Percentiles rank a stretch among this genome's conserved stretches.
Evolutionary conservation across 257 asterid species (phyloP).

Genomic region (Henckelia pumila): DNA sequence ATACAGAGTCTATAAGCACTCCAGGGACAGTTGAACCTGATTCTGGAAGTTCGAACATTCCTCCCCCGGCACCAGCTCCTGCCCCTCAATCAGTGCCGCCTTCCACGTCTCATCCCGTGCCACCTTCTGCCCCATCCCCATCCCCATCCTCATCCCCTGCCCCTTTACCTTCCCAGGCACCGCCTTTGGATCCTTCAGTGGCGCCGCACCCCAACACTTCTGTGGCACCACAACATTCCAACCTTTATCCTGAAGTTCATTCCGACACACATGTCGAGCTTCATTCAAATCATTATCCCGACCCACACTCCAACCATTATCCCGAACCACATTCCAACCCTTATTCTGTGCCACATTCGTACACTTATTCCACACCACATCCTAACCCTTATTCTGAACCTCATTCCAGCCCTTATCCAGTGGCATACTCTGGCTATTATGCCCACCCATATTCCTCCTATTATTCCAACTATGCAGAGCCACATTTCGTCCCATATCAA

Average conservation of each 20-base stretch:
- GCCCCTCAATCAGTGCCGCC: constrained; percentile 8
- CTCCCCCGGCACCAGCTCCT: neutral
- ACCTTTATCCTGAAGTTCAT: neutral
- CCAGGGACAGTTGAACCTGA: neutral
- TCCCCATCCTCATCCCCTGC: neutral
- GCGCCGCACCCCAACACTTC: neutral
- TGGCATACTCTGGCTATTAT: neutral
- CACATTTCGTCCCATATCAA: neutral
- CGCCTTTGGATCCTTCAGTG: neutral
- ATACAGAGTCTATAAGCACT: constrained; percentile 6
- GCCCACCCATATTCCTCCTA: neutral
- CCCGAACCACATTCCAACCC: neutral
- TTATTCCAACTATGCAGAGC: neutral
- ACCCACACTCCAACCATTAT: neutral
- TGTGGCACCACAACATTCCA: neutral
- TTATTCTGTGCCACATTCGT: neutral
- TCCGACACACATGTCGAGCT: neutral
- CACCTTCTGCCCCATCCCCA: constrained; percentile 1
- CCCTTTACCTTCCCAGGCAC: neutral
- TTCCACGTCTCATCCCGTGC: neutral
- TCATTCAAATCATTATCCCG: neutral
- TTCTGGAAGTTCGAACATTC: neutral
- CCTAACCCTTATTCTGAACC: neutral
- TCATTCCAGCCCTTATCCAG: neutral
- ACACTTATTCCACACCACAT: neutral